These are phyloP conservation scores for Apophysomyces variabilis DNA, from an alignment of 371 early-diverging fungal species.

Conservation along the genomic window DNA sequence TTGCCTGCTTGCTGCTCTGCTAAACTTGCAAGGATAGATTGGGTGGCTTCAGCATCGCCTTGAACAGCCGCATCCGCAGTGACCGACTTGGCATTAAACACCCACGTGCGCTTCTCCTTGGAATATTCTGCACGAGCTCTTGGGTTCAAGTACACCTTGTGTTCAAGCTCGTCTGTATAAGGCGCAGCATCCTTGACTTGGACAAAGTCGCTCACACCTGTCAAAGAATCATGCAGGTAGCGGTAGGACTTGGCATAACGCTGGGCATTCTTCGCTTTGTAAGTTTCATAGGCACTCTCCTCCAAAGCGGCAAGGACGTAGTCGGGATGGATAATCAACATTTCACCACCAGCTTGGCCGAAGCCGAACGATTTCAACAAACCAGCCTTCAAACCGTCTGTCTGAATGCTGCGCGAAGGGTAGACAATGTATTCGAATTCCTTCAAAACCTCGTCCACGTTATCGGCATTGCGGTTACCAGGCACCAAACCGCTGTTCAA, in stretches of 20 bases:
- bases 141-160: slow-evolving; percentile 91
- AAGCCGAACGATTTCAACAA: slow-evolving; percentile 96
- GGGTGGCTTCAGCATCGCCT: slow-evolving; percentile 65
- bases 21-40: slow-evolving; percentile 60
- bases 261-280: slow-evolving; percentile 70
- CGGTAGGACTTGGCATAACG: slow-evolving; percentile 90
- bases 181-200: slow-evolving; percentile 90
- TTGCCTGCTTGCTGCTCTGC: slow-evolving; percentile 62
- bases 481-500: slow-evolving; percentile 91
- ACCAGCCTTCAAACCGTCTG: slow-evolving; percentile 94
- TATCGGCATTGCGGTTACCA: slow-evolving; percentile 97
- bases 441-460: slow-evolving; percentile 82
- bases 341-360: slow-evolving; percentile 96
- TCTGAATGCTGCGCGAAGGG: slow-evolving; percentile 88
- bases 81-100: slow-evolving; percentile 65
- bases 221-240: slow-evolving; percentile 92
- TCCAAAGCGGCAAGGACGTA: slow-evolving; percentile 85
- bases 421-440: slow-evolving; percentile 86
- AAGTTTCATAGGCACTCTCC: slow-evolving; percentile 72
- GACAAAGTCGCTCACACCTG: slow-evolving; percentile 85
- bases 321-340: slow-evolving; percentile 91
- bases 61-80: slow-evolving; percentile 35
- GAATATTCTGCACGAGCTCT: slow-evolving; percentile 86
- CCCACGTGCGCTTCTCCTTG: slow-evolving; percentile 74
- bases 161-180: slow-evolving; percentile 87